Percentiles rank a stretch among this genome's conserved stretches.
Evolutionary conservation across 2,329 filamentous ascomycete species (phyloP).

Genomic region (Pseudogymnoascus sp.): DNA sequence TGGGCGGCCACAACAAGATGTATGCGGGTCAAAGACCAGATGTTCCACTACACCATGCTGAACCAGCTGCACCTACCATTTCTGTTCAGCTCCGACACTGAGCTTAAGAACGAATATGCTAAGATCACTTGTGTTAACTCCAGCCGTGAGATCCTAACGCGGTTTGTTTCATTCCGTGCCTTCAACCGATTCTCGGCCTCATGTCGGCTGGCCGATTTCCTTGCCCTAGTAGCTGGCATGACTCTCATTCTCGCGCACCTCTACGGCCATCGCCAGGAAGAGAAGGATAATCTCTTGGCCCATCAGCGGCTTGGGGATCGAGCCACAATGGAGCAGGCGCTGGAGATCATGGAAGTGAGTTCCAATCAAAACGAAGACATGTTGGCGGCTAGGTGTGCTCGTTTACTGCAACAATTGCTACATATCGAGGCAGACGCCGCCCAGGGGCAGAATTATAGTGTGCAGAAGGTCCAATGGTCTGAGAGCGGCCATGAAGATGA

Average conservation of each 20-base stretch:
- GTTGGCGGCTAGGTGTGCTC: conserved; percentile 27
- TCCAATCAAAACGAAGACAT: conserved; percentile 26
- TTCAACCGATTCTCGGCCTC: conserved; percentile 26
- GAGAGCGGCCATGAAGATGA: conserved; percentile 13
- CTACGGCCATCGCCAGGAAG: conserved; percentile 23
- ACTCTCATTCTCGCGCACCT: conserved; percentile 34
- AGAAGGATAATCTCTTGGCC: conserved; percentile 25
- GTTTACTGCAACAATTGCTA: conserved; percentile 27
- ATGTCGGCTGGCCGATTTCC: conserved; percentile 33
- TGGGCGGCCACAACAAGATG: too few relatives aligned
- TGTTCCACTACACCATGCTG: conserved; percentile 34
- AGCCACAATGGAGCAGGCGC: conserved; percentile 32
- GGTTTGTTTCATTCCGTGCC: conserved; percentile 30
- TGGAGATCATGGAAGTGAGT: conserved; percentile 29
- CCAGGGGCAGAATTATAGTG: conserved; percentile 14
- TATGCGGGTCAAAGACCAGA: conserved; percentile 29
- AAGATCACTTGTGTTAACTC: conserved; percentile 33
- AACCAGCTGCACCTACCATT: conserved; percentile 36
- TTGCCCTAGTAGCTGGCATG: conserved; percentile 32
- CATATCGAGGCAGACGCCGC: conserved; percentile 29
- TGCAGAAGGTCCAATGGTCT: not conserved
- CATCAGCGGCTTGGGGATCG: conserved; percentile 36
- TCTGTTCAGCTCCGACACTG: conserved; percentile 24
- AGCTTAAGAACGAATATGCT: conserved; percentile 28
- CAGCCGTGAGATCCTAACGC: conserved; percentile 32